phyloP scores from a whole-genome alignment of 1,284 basidiomycete genomes.

The Marasmius oreades region DNA sequence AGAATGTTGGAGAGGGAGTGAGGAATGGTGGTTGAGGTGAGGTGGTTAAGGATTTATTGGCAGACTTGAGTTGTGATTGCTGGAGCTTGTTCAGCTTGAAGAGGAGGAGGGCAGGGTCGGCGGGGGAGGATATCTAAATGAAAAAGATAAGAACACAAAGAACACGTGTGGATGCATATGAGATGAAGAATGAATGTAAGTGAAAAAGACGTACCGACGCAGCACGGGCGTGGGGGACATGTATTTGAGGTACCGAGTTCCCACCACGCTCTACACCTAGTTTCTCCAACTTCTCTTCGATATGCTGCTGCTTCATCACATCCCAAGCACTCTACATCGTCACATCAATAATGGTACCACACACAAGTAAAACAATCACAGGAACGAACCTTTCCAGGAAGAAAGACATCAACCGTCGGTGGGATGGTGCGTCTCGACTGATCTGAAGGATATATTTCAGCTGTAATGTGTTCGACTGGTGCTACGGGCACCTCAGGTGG shows the following conservation, averaged over 20 bases:
- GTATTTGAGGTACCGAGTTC: constrained; percentile 51
- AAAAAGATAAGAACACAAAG: constrained; percentile 18
- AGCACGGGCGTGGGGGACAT: constrained; percentile 71
- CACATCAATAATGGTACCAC: constrained; percentile 3
- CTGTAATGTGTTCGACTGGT: constrained; percentile 48
- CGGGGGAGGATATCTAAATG: constrained; percentile 76
- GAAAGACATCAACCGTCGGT: constrained; percentile 68
- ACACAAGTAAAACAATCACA: constrained; percentile 5
- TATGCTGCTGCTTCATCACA: constrained; percentile 58
- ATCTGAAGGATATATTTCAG: constrained; percentile 61
- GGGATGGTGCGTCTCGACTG: constrained; percentile 53
- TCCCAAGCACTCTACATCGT: constrained; percentile 63
- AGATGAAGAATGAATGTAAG: constrained; percentile 4
- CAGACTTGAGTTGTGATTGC: constrained; percentile 56
- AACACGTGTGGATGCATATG: constrained; percentile 24
- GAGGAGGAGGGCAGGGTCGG: constrained; percentile 72
- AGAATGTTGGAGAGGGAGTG: constrained; percentile 12
- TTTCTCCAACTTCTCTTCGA: constrained; percentile 76
- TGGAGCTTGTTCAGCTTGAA: constrained; percentile 82
- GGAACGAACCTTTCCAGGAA: constrained; percentile 69
- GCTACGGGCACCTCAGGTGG: constrained; percentile 33
- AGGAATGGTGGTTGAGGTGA: constrained; percentile 58
- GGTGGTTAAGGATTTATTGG: constrained; percentile 48
- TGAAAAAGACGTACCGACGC: constrained; percentile 59
- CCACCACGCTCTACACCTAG: constrained; percentile 71